Base-by-base conservation (phyloP, 495 filamentous ascomycete species). In the Penicillium fimorum region DNA sequence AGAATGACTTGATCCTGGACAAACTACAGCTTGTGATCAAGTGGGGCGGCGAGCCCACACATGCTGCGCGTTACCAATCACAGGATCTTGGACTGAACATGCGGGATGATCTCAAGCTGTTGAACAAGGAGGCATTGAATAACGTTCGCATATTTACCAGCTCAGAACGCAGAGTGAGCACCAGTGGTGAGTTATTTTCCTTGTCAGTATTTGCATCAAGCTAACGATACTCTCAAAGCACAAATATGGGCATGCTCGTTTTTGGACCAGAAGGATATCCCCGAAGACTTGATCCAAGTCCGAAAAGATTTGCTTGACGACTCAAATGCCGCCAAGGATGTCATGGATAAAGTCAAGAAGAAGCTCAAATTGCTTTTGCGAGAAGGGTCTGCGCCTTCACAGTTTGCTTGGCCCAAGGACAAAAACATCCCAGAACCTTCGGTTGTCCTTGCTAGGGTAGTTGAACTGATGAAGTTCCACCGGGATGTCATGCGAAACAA, bases 311-410 rank as follows among this genome's bases (percentile, higher is more conserved):
- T 98, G 2, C 79, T 98, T 7, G 94, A 98, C 69, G 94, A 98
- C 66, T 96, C 91, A 1, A 98, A 98, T 73, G 94, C 94, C n/a
- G 94, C 94, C 50, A 98, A 98, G 70, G 95, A 97, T 72, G 92
- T 95, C 62, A 98, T 97, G 92, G 94, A 98, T 72, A 96, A 95
- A 69, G 94, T 98, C 45, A 98, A 98, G 79, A 97, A 97, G 82
- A 96, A 95, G 83, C 79, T 98, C 5, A 98, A 98, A 74, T 83
- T 87, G 2, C 79, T 98, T 37, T 74, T 98, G 50, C 82, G 94
- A 25, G 87, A 95, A 68, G 95, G 95, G 3, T 90, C 88, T 51
- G 88, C 93, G 7, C 92, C 94, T 15, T 83, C 91, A 17, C 92
- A 97, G 66, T 98, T 98, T 67, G 91, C 93, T 42, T 98, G 94